A percentile compares a stretch with the other conserved stretches of the same genome.
Evolutionary conservation across 2,329 filamentous ascomycete genomes (phyloP).

Genomic region (Hymenoscyphus albidus): DNA sequence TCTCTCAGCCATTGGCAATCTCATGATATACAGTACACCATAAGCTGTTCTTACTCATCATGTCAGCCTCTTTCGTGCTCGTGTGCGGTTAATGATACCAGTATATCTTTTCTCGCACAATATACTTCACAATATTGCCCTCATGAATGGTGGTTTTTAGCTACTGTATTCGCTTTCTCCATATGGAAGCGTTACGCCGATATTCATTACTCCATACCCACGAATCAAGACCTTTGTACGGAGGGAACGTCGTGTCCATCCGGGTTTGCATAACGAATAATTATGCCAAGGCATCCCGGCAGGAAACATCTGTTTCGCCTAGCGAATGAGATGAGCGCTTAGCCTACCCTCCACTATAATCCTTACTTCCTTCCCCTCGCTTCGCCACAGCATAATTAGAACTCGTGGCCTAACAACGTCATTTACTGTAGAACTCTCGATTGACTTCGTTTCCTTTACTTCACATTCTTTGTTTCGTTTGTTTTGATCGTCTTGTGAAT

Average conservation of each 20-base stretch:
- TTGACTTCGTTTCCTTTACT: neutral
- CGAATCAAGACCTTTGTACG: neutral
- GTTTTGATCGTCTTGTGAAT: neutral
- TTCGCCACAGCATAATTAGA: slow-evolving; percentile 4
- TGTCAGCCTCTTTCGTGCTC: neutral
- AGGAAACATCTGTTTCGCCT: slow-evolving; percentile 5
- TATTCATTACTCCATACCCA: neutral
- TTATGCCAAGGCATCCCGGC: slow-evolving; percentile 1
- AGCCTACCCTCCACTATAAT: neutral
- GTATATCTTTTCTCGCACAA: neutral
- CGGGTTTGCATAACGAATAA: slow-evolving; percentile 4
- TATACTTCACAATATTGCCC: neutral
- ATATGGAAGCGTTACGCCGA: neutral
- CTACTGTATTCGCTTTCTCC: neutral
- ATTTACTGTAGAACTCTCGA: neutral
- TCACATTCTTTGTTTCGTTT: neutral
- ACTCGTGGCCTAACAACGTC: neutral
- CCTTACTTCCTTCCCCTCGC: neutral
- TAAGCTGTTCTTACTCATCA: neutral
- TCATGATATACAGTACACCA: neutral
- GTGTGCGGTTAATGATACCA: neutral
- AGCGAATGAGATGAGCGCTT: slow-evolving; percentile 8
- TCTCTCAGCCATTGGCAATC: neutral
- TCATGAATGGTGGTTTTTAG: neutral
- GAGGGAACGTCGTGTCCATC: neutral